phyloP scores from a whole-genome alignment of 1,284 basidiomycete species.

The Coriolopsis trogii region DNA sequence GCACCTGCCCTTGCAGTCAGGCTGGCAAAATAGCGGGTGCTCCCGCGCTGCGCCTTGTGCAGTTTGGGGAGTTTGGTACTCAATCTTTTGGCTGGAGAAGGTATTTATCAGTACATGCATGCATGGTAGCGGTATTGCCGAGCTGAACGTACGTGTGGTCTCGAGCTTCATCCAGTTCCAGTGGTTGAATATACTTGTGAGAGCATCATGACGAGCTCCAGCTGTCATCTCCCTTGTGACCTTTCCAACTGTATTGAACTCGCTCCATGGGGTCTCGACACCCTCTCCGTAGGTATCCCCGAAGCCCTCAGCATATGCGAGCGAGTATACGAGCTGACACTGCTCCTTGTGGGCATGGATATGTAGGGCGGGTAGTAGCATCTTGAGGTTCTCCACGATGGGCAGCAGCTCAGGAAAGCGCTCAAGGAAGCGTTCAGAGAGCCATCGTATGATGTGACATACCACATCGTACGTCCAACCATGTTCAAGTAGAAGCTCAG shows the following conservation, averaged over 20 bases:
- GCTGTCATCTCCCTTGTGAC: conserved; percentile 1
- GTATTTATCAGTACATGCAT: no score
- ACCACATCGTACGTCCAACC: not conserved
- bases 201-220: not conserved
- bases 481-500: not conserved
- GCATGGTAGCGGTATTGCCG: not conserved
- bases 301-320: not conserved
- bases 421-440: not conserved
- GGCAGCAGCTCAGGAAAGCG: not conserved
- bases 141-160: not conserved
- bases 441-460: not conserved
- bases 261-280: conserved; percentile 2
- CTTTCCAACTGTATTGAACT: conserved; percentile 1
- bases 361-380: not conserved
- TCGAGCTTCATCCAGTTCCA: conserved; percentile 3
- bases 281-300: not conserved
- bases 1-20: not conserved
- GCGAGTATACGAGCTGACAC: conserved; percentile 1
- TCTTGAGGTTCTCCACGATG: not conserved
- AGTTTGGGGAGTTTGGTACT: no score
- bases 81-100: no score
- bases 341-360: conserved; percentile 3
- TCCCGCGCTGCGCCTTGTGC: not conserved
- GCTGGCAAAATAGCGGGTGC: not conserved
- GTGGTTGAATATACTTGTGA: not conserved